Evolutionary conservation across 2,329 filamentous ascomycete species (phyloP).

Genomic region (Cercospora beticola): DNA sequence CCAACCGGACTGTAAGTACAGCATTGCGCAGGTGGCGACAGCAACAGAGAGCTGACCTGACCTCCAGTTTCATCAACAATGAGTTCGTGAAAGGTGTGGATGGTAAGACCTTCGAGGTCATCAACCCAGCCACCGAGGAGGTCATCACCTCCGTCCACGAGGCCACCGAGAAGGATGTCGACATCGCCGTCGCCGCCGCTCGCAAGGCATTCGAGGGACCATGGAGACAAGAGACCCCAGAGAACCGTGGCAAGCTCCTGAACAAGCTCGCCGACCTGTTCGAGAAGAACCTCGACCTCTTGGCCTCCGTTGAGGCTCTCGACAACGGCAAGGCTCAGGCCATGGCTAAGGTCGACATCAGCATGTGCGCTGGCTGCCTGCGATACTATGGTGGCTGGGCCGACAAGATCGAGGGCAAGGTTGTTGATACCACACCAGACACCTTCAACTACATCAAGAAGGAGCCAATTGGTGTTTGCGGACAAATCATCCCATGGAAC

Average conservation of each 20-base stretch:
- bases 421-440: constrained; percentile 73
- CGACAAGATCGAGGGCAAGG: constrained; percentile 88
- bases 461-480: constrained; percentile 69
- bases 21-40: not conserved
- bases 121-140: constrained; percentile 84
- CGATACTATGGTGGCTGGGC: constrained; percentile 89
- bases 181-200: constrained; percentile 78
- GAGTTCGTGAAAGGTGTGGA: constrained; percentile 82
- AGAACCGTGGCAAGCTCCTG: constrained; percentile 68
- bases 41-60: not conserved
- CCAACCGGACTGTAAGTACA: constrained; percentile 54
- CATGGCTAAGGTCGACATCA: constrained; percentile 75
- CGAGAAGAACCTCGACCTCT: constrained; percentile 72
- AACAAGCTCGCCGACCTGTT: constrained; percentile 75
- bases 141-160: constrained; percentile 80
- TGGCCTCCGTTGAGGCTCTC: constrained; percentile 80
- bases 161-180: constrained; percentile 82
- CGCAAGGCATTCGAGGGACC: constrained; percentile 78
- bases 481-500: constrained; percentile 72
- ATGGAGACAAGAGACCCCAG: constrained; percentile 68
- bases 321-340: constrained; percentile 83
- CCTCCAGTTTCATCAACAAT: constrained; percentile 80
- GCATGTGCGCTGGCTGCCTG: constrained; percentile 65
- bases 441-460: constrained; percentile 81
- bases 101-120: constrained; percentile 87